Evolutionary conservation across 202 grass and related monocot species (phyloP), one percentile per base, ranked within the genome.

Genomic region (Digitaria exilis): DNA sequence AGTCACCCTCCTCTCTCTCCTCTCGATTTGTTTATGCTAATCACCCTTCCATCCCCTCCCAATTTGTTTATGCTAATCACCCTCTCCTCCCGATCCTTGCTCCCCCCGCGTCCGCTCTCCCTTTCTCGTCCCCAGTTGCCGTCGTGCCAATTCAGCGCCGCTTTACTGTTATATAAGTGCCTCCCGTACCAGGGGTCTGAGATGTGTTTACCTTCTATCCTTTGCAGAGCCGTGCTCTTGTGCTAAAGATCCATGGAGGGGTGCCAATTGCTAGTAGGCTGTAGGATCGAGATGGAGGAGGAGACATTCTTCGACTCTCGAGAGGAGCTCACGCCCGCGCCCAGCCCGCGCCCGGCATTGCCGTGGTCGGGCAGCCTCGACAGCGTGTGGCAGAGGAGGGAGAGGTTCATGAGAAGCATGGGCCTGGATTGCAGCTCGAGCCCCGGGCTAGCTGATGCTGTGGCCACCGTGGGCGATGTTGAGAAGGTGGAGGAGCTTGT

Each of bases 291-390:
- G 84, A 19, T 76, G 72, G 79, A 89, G 49, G 89, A 90, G 30
- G 96, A 95, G 19, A 60, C 76, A 5, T 94, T 96, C 84, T 96
- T 92, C 57, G 91, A 99, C 63, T 81, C 96, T 4, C 83, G 84
- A 9, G 91, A 96, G 69, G 93, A 99, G 29, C 69, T 89, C 56
- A 79, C 88, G 42, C 75, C 78, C 45, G 77, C 91, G 16, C 42
- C 73, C 78, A 91, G 85, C 85, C 95, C 88, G 18, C 50, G 65
- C 41, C 49, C 32, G 43, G 88, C 88, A 84, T 80, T 87, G 80
- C 88, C 84, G 54, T 90, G 88, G 84, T 80, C 80, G 0, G 75
- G 75, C 3, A 56, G 75, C 69, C 84, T 90, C 28, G 75, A 76
- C 69, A 87, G 77, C 21, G 82, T 85, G 59, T 57, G 30, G 9